These are phyloP conservation scores for Clausena lansium DNA, from an alignment of 345 rosid genomes.

Conservation along the genomic window DNA sequence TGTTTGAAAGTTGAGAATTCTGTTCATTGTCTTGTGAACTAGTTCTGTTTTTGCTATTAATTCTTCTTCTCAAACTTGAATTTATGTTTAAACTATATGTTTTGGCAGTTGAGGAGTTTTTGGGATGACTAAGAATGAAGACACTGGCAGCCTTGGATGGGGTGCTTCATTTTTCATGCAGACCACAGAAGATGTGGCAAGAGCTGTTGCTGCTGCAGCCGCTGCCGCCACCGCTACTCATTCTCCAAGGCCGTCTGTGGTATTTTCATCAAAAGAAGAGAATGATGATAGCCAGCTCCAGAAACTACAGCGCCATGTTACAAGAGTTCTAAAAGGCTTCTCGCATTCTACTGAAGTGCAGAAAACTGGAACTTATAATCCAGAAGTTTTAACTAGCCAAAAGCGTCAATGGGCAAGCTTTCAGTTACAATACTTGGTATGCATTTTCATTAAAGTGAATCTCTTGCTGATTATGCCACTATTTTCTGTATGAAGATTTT, in stretches of 20 bases:
- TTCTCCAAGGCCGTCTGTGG: slow-evolving; percentile 85
- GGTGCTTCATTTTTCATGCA: slow-evolving; percentile 63
- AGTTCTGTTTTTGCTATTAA: not conserved
- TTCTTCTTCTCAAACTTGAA: not conserved
- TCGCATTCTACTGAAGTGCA: slow-evolving; percentile 54
- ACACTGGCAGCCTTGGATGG: slow-evolving; percentile 82
- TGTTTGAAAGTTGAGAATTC: not conserved
- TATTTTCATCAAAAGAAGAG: slow-evolving; percentile 71
- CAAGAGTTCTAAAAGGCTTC: slow-evolving; percentile 68
- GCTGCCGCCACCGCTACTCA: slow-evolving; percentile 66
- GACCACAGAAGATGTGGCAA: slow-evolving; percentile 77
- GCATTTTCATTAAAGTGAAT: slow-evolving; percentile 24
- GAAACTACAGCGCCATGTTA: slow-evolving; percentile 65
- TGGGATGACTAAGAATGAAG: slow-evolving; percentile 67
- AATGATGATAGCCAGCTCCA: slow-evolving; percentile 60
- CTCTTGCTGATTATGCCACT: not conserved
- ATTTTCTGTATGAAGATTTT: not conserved
- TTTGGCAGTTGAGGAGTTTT: slow-evolving; percentile 34
- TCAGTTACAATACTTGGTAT: slow-evolving; percentile 86
- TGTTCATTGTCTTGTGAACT: not conserved
- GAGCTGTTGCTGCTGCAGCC: slow-evolving; percentile 67
- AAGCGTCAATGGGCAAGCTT: slow-evolving; percentile 92
- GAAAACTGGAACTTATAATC: slow-evolving; percentile 60
- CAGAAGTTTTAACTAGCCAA: slow-evolving; percentile 91
- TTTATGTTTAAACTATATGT: slow-evolving; percentile 2